Evolutionary conservation across 257 asterid species (phyloP).

Genomic region (Phtheirospermum japonicum): DNA sequence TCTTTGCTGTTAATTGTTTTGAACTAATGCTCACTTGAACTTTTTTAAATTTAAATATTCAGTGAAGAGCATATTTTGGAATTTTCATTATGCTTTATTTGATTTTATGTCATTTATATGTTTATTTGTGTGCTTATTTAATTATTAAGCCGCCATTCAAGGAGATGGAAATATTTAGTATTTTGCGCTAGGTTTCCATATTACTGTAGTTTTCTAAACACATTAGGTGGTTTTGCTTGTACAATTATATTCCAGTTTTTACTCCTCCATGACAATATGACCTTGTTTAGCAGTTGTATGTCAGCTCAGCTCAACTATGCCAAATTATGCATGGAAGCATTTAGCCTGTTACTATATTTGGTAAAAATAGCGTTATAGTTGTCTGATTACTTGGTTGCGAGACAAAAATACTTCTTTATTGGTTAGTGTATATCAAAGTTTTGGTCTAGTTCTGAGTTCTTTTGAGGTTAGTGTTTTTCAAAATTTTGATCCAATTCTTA

Average conservation of each 20-base stretch:
- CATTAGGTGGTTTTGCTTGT: no score
- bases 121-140: no score
- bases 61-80: neutral
- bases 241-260: neutral
- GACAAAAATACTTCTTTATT: neutral
- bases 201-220: neutral
- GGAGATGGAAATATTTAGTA: neutral
- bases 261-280: neutral
- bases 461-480: neutral
- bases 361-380: no score
- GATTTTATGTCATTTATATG: no score
- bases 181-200: neutral
- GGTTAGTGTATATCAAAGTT: constrained; percentile 11
- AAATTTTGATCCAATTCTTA: neutral
- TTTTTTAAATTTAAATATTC: constrained; percentile 6
- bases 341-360: no score
- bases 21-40: constrained; percentile 3
- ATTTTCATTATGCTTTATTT: neutral
- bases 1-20: neutral
- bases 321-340: constrained; percentile 7
- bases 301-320: constrained; percentile 5
- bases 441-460: constrained; percentile 13
- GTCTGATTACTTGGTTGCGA: constrained; percentile 11
- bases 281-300: neutral
- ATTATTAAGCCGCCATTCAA: neutral